Evolutionary conservation across 2,329 filamentous ascomycete genomes (phyloP), one percentile per base, ranked within the genome.

Genomic region (Cladorrhinum sp.): DNA sequence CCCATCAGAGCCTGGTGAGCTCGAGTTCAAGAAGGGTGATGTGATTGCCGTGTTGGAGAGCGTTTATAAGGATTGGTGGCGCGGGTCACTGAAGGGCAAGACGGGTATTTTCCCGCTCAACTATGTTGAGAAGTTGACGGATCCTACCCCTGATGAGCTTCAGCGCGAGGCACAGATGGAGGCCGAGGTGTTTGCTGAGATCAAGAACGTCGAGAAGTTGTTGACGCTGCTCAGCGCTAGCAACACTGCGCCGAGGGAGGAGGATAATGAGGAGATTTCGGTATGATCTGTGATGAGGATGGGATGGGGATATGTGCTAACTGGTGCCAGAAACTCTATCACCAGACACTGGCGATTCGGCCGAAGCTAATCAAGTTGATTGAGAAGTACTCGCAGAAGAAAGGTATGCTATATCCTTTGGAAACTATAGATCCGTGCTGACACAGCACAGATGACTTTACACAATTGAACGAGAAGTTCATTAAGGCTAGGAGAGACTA

Each of bases 61-160:
- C 1, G 95, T 98, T 1, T 99, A 96, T 79, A 99, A 98, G 76
- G 95, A 99, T 75, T 99, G 95, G 95, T 99, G 95, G 95, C 93
- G 96, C 69, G 95, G 95, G 1, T 96, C 93, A 48, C 79, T 99
- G 61, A 87, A 93, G 72, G 95, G 95, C 20, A 92, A 97, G 75
- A 97, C 92, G 6, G 95, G 95, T 68, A 99, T 99, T 66, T 99
- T 99, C 76, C 95, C 95, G 6, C 83, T 99, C 66, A 99, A 99
- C 78, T 99, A 99, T 71, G 95, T 99, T 16, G 95, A 99, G 78
- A 99, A 99, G 76, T 80, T 99, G 65, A 87, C 93, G 58, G 95
- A 99, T 71, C 95, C 95, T 4, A 98, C 95, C 0, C 88, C 88
- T 18, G 93, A 98, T 67, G 95, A 99, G 80, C 76, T 99, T 67